Base-by-base conservation (phyloP, 2,329 filamentous ascomycete genomes). In the Colletotrichum limetticola region DNA sequence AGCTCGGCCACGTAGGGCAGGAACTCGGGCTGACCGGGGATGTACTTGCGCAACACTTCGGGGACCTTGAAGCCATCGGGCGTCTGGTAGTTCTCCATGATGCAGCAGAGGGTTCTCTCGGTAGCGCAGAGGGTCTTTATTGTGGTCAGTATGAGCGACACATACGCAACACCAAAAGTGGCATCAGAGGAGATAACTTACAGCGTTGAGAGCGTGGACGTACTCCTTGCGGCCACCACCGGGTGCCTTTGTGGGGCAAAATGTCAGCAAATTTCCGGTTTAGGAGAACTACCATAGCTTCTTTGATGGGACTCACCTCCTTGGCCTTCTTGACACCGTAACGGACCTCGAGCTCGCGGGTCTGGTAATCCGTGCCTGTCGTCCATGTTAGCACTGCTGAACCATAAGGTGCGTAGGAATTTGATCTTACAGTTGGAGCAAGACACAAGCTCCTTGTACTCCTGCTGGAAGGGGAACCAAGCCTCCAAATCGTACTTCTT, bases 401-500 rank as follows among this genome's bases (percentile, higher is more conserved):
- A 16, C 19, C 5, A 1, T 19, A 22, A 11, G 4, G 4, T 32
- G 19, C 16, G 12, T 12, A 28, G 19, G 1, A 46, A 98, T 82
- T 95, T 97, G 87, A 12, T 5, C 67, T 63, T 24, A 74, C 97
- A 99, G 86, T 99, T 99, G 74, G 95, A 97, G 89, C 95, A 98
- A 24, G 94, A 97, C 63, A 98, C 97, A 32, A 99, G 90, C 86
- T 98, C 97, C 86, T 98, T 98, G 89, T 98, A 99, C 84, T 98
- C 97, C 78, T 93, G 93, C 83, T 98, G 95, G 88, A 94, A 97
- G 19, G 95, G 95, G 83, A 97, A 98, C 94, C 95, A 97, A 3
- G 97, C 96, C 83, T 99, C 97, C 26, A 99, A 89, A 80, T 99
- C 97, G 82, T 93, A 95, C 85, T 99, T 99, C 89, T 98, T 98